These are phyloP conservation scores for Pseudogymnoascus sp. DNA, from an alignment of 2,329 filamentous ascomycete genomes.

Conservation along the genomic window DNA sequence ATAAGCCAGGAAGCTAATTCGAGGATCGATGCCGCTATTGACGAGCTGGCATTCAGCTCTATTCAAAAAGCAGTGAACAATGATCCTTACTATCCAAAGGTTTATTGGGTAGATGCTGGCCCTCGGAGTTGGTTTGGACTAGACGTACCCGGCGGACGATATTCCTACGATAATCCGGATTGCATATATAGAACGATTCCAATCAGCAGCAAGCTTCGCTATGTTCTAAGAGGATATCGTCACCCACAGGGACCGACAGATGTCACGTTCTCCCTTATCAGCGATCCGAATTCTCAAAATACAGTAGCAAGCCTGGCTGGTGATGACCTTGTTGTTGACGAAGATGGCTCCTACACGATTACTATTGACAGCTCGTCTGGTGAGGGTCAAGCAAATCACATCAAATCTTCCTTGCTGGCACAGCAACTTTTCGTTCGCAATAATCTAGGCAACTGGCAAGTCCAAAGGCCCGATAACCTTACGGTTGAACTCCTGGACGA, in stretches of 20 bases:
- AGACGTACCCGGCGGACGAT: neutral
- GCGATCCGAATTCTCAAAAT: neutral
- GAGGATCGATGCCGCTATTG: neutral
- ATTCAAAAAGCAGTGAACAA: neutral
- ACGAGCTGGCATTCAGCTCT: neutral
- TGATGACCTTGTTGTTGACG: neutral
- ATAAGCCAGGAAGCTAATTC: neutral
- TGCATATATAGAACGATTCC: constrained; percentile 1
- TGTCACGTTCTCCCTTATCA: neutral
- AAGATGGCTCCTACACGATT: neutral
- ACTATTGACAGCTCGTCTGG: neutral
- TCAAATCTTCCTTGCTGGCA: neutral
- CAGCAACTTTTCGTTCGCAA: constrained; percentile 2
- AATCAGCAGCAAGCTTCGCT: neutral
- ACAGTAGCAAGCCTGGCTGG: neutral
- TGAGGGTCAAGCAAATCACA: neutral
- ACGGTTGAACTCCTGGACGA: neutral
- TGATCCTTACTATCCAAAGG: neutral
- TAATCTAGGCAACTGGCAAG: neutral
- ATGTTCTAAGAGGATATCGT: neutral
- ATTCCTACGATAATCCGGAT: neutral
- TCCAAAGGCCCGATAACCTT: neutral
- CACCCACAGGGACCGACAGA: neutral
- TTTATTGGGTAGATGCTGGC: neutral
- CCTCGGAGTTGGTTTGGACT: neutral